Percentiles rank a stretch among this genome's conserved stretches.
These are phyloP conservation scores for Sporothrix brunneoviolacea DNA, from an alignment of 2,329 filamentous ascomycete species.

Conservation along the genomic window DNA sequence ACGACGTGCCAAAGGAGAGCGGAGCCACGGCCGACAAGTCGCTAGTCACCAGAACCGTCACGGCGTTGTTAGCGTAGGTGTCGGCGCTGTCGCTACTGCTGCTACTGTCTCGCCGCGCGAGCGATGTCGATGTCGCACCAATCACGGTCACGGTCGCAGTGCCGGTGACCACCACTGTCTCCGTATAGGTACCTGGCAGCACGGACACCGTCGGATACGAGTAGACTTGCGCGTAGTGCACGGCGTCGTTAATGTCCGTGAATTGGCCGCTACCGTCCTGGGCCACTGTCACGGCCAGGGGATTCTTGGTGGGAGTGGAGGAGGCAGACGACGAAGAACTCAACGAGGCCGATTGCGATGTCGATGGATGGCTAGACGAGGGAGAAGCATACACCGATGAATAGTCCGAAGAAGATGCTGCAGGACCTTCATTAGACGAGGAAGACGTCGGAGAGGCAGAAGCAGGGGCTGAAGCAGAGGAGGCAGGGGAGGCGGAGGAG, in stretches of 20 bases:
- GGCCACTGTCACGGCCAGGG: not conserved
- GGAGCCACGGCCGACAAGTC: constrained; percentile 24
- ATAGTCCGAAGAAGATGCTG: too few species aligned
- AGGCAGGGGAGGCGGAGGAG: not conserved
- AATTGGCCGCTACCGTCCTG: constrained; percentile 29
- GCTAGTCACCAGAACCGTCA: constrained; percentile 35
- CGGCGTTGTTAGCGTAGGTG: constrained; percentile 29
- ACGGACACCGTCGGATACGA: constrained; percentile 37
- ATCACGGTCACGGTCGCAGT: not conserved
- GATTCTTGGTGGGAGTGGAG: not conserved
- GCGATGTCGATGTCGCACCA: not conserved
- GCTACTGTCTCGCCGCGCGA: not conserved
- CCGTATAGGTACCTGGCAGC: constrained; percentile 38
- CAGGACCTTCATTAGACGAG: too few species aligned
- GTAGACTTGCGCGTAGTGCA: constrained; percentile 35
- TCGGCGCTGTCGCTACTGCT: not conserved
- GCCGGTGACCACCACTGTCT: constrained; percentile 30
- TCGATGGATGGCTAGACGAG: not conserved
- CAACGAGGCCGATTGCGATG: not conserved
- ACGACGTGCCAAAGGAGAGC: not conserved
- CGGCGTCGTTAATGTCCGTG: constrained; percentile 37
- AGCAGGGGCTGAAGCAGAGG: not conserved
- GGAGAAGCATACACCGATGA: too few species aligned
- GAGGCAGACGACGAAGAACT: not conserved
- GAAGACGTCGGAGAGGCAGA: too few species aligned